phyloP scores from a whole-genome alignment of 2,329 filamentous ascomycete species.

The Fusarium armeniacum region DNA sequence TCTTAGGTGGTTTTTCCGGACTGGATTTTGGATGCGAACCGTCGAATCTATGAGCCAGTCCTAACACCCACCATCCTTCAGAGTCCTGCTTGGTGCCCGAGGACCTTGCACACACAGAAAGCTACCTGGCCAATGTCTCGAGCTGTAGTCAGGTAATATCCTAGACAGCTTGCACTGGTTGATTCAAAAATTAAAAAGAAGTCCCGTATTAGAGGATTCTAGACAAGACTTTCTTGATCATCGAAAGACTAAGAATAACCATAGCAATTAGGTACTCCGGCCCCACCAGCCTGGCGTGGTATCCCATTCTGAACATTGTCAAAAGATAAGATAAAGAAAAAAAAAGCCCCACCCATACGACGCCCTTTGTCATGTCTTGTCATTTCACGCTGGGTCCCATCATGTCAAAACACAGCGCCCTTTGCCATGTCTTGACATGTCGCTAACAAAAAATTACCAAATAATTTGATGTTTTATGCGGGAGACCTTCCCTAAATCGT shows the following conservation, averaged over 20 bases:
- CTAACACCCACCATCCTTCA: too few species aligned
- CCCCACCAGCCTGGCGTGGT: neutral
- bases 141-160: too few species aligned
- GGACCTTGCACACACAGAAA: too few species aligned
- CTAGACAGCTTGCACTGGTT: too few species aligned
- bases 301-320: constrained; percentile 8
- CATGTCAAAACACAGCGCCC: constrained; percentile 29
- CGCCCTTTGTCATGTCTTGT: constrained; percentile 36
- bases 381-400: constrained; percentile 26
- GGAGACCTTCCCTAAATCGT: constrained; percentile 11
- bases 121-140: too few species aligned
- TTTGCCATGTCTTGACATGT: constrained; percentile 33
- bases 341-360: constrained; percentile 23
- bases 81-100: too few species aligned
- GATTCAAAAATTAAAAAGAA: too few species aligned
- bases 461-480: constrained; percentile 33
- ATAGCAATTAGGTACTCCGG: constrained; percentile 6
- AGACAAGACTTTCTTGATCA: neutral
- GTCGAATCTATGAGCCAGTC: too few species aligned
- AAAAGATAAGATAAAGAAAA: constrained; percentile 28
- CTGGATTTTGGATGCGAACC: too few species aligned
- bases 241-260: neutral
- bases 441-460: constrained; percentile 31
- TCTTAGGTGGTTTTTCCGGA: too few species aligned
- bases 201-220: too few species aligned